Percentiles rank a stretch among this genome's conserved stretches.
These are phyloP conservation scores for Botrytis fragariae DNA, from an alignment of 2,329 filamentous ascomycete species.

Conservation along the genomic window DNA sequence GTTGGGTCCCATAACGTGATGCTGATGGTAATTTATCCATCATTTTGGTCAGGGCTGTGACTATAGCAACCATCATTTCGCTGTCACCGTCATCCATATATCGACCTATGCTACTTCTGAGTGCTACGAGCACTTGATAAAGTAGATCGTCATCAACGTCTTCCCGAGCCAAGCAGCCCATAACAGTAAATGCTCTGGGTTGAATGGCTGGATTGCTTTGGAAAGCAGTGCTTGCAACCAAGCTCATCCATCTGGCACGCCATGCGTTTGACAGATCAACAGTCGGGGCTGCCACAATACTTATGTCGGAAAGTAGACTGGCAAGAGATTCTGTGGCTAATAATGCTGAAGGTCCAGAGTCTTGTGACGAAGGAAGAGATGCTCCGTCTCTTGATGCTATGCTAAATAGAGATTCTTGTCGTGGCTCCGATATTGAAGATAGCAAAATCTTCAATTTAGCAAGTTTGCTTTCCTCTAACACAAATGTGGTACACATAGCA, in stretches of 20 bases:
- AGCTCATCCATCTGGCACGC: constrained; percentile 71
- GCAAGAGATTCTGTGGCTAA: constrained; percentile 60
- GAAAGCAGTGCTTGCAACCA: constrained; percentile 70
- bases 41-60: constrained; percentile 67
- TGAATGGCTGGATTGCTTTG: constrained; percentile 72
- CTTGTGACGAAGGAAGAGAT: constrained; percentile 54
- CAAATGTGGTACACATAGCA: constrained; percentile 64
- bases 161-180: constrained; percentile 69
- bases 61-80: constrained; percentile 67
- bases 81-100: constrained; percentile 63
- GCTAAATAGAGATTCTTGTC: constrained; percentile 56
- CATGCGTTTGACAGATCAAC: constrained; percentile 65
- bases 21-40: constrained; percentile 65
- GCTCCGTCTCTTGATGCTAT: constrained; percentile 52
- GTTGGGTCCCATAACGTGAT: constrained; percentile 65
- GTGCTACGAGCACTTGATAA: constrained; percentile 67
- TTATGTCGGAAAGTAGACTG: constrained; percentile 61
- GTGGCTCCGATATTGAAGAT: constrained; percentile 58
- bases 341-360: constrained; percentile 42
- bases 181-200: constrained; percentile 66
- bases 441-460: constrained; percentile 50
- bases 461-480: constrained; percentile 54
- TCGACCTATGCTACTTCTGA: constrained; percentile 62
- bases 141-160: constrained; percentile 70
- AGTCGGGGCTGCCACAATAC: constrained; percentile 60